These are phyloP conservation scores for Yamadazyma songkhlaensis DNA, from an alignment of 1,139 yeast genomes.

Conservation along the genomic window DNA sequence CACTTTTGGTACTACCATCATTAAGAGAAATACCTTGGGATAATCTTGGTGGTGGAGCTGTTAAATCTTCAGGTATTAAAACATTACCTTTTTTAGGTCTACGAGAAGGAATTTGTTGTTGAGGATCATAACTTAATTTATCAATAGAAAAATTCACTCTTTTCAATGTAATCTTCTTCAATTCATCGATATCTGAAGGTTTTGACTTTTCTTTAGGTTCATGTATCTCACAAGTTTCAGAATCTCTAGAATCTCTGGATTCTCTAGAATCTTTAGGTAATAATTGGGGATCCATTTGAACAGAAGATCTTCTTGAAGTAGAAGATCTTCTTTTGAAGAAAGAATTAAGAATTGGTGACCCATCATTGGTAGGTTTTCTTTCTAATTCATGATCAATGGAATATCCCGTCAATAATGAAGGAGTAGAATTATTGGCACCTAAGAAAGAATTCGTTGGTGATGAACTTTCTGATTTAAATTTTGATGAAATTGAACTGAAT, in stretches of 20 bases:
- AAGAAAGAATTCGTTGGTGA: conserved; percentile 5
- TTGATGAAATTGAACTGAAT: conserved; percentile 54
- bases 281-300: no score
- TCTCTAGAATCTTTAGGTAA: no score
- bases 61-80: conserved; percentile 66
- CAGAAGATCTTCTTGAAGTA: conserved; percentile 10
- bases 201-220: conserved; percentile 36
- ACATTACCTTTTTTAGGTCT: conserved; percentile 82
- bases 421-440: neutral
- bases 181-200: conserved; percentile 34
- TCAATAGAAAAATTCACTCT: conserved; percentile 78
- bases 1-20: conserved; percentile 23
- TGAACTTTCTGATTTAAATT: conserved; percentile 34
- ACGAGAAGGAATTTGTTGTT: conserved; percentile 91
- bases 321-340: conserved; percentile 17
- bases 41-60: conserved; percentile 60
- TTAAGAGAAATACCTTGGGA: conserved; percentile 58
- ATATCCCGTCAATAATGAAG: conserved; percentile 9
- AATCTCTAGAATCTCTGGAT: no score
- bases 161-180: conserved; percentile 39
- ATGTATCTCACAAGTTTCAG: no score
- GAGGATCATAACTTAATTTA: conserved; percentile 74
- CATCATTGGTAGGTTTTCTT: no score
- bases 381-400: neutral
- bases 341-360: conserved; percentile 11